Base-by-base conservation (phyloP, 2,329 filamentous ascomycete genomes). In the Aspergillus latus region DNA sequence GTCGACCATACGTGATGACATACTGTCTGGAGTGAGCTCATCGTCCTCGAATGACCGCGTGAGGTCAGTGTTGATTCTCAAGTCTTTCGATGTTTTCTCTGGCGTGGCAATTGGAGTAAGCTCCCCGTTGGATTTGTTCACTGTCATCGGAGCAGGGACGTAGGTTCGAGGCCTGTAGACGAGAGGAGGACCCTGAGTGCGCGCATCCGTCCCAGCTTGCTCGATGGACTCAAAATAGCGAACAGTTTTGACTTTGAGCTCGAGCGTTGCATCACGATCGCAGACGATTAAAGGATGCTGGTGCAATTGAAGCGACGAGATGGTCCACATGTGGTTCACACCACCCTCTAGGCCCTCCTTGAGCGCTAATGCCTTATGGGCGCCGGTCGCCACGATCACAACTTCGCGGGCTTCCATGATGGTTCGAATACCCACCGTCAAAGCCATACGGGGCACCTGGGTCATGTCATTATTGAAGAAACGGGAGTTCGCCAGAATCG, bases 291-390 rank as follows among this genome's bases (percentile, higher is more conserved):
- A 85, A 52, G 90, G 87, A 66, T 92, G 88, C 3, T 85, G 87
- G 72, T 94, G 90, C 60, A 93, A 77, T 72, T 95, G 90, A 42
- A 95, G 79, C 53, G 85, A 86, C 7, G 89, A 93, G 5, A 94
- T 81, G 1, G 90, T 93, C 90, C 90, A 95, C 88, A 93, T 93
- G 76, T 94, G 90, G 72, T 92, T 93, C 59, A 95, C 84, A 30
- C 88, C 88, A 55, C 88, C 87, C 72, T 95, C 90, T 61, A 95
- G 84, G 64, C 88, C 92, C 66, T 85, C 88, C 72, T 92, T 88
- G 60, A 95, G 76, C 29, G 90, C 90, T 34, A 89, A 78, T 1
- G 90, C 85, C 74, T 95, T 95, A 78, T 90, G 88, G 43, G 88
- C 85, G 21, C 90, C 90, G 1, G 89, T 84, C 60, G 92, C 90